phyloP scores from a whole-genome alignment of 768 basidiomycete genomes.

The Galerina marginata region DNA sequence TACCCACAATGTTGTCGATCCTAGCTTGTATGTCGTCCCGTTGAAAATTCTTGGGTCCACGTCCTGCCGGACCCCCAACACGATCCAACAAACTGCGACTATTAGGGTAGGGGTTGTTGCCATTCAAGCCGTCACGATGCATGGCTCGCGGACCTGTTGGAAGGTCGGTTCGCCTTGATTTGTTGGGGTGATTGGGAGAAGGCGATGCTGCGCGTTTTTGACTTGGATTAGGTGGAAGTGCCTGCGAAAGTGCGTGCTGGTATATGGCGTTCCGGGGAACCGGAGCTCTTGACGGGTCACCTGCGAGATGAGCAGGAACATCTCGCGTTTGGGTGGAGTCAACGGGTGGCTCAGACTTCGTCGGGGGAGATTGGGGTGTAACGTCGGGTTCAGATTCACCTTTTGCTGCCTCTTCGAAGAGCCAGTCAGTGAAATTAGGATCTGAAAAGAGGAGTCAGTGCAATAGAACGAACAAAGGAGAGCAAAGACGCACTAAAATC shows the following conservation, averaged over 20 bases:
- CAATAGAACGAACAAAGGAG: not conserved
- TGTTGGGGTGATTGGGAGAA: conserved; percentile 67
- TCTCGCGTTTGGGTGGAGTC: conserved; percentile 35
- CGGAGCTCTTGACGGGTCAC: conserved; percentile 48
- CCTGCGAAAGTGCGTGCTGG: conserved; percentile 76
- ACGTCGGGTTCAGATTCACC: conserved; percentile 61
- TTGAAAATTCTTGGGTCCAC: conserved; percentile 45
- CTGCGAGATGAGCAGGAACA: conserved; percentile 34
- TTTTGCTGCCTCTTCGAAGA: conserved; percentile 81
- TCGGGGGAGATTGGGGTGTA: conserved; percentile 41
- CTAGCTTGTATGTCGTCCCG: conserved; percentile 79
- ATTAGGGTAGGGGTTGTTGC: conserved; percentile 31
- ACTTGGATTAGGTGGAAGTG: conserved; percentile 52
- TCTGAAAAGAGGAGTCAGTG: conserved; percentile 49
- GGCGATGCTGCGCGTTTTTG: conserved; percentile 76
- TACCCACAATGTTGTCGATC: conserved; percentile 77
- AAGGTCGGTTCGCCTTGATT: conserved; percentile 73
- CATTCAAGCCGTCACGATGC: conserved; percentile 48
- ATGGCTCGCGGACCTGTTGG: conserved; percentile 90
- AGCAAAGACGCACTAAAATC: conserved; percentile 67
- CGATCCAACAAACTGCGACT: conserved; percentile 80
- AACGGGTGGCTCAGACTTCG: conserved; percentile 37
- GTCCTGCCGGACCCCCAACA: conserved; percentile 63
- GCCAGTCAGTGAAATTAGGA: conserved; percentile 84
- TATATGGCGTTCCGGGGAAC: conserved; percentile 65